phyloP scores from a whole-genome alignment of 2,329 filamentous ascomycete species.

The Aspergillus pseudoviridinutans region DNA sequence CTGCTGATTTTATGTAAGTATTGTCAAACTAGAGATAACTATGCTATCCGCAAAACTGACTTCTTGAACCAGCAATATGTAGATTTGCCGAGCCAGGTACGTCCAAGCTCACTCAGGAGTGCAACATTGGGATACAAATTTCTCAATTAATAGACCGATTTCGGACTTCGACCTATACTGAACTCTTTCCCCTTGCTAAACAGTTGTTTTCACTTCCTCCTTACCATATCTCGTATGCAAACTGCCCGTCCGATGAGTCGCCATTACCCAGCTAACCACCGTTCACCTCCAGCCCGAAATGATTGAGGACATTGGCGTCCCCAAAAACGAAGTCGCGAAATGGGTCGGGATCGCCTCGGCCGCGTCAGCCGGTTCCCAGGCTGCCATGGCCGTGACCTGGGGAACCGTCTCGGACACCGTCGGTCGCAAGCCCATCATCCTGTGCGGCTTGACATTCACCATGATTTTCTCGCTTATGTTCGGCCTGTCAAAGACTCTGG shows the following conservation, averaged over 20 bases:
- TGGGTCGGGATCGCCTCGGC: slow-evolving; percentile 75
- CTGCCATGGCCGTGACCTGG: slow-evolving; percentile 69
- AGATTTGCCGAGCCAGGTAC: slow-evolving; percentile 68
- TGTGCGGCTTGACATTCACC: slow-evolving; percentile 69
- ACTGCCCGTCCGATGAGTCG: background rate
- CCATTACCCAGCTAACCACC: slow-evolving; percentile 1
- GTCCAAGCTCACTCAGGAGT: slow-evolving; percentile 7
- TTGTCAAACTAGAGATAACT: background rate
- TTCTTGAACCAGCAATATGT: slow-evolving; percentile 58
- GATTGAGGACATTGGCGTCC: slow-evolving; percentile 73
- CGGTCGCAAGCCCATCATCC: slow-evolving; percentile 78
- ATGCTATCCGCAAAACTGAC: slow-evolving; percentile 7
- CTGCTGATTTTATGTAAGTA: slow-evolving; percentile 69
- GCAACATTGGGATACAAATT: slow-evolving; percentile 1
- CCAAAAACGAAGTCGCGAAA: slow-evolving; percentile 64
- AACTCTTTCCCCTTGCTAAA: background rate
- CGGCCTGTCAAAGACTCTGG: slow-evolving; percentile 74
- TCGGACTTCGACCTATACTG: background rate
- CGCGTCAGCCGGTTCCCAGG: slow-evolving; percentile 69
- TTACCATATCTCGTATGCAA: slow-evolving; percentile 54
- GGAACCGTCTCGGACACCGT: slow-evolving; percentile 71
- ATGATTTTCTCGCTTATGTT: slow-evolving; percentile 79
- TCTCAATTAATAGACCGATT: background rate
- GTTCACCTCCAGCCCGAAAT: slow-evolving; percentile 63
- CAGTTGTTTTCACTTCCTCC: slow-evolving; percentile 62